Percentiles rank a stretch among this genome's conserved stretches.
phyloP scores from a whole-genome alignment of 1,284 basidiomycete genomes.

The Ganoderma boninense region DNA sequence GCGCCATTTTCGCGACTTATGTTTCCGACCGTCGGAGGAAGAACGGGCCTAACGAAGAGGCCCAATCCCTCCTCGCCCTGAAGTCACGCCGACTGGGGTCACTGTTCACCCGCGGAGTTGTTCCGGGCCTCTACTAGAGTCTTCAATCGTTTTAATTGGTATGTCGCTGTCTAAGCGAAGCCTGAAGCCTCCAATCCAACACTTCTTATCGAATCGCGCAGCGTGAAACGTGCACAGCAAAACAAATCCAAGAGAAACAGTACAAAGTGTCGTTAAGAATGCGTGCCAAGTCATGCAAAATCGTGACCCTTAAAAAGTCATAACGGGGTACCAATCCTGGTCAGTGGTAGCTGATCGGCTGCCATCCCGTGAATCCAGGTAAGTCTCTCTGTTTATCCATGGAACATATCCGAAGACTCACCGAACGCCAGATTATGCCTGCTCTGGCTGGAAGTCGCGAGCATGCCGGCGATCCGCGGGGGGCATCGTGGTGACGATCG shows the following conservation, averaged over 20 bases:
- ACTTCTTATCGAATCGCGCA: background rate
- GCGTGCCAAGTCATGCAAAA: background rate
- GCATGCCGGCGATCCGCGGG: constrained; percentile 24
- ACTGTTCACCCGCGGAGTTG: background rate
- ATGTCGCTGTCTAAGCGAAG: background rate
- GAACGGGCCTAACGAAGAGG: background rate
- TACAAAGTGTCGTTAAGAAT: background rate
- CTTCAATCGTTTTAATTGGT: background rate
- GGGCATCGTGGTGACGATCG: constrained; percentile 20
- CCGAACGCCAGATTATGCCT: constrained; percentile 6
- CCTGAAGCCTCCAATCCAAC: background rate
- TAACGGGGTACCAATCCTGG: background rate
- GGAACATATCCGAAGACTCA: background rate
- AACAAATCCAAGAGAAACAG: background rate
- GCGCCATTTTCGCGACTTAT: background rate
- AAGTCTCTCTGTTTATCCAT: background rate
- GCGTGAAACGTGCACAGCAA: constrained; percentile 1
- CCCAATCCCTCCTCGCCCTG: background rate
- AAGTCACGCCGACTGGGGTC: background rate
- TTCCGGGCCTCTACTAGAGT: background rate
- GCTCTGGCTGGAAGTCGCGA: constrained; percentile 29
- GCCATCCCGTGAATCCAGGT: background rate
- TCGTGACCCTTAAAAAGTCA: constrained; percentile 3
- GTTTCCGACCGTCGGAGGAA: background rate
- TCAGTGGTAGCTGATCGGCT: background rate